Evolutionary conservation across 73 alveolate species (phyloP).

Genomic region (Vitrella brassicaformis): DNA sequence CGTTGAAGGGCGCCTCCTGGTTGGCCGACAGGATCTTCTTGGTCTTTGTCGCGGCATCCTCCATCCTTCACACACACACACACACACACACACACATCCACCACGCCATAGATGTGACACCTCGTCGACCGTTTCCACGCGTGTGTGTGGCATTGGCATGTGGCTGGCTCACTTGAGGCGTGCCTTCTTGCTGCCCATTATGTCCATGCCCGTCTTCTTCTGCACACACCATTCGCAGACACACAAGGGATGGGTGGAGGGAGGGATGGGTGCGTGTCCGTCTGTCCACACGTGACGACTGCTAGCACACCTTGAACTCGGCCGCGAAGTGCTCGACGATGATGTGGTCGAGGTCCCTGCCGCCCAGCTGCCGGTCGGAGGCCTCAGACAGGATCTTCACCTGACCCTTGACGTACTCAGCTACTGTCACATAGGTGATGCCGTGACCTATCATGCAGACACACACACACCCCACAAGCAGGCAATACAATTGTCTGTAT

Average conservation of each 20-base stretch:
- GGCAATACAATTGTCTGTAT: no score
- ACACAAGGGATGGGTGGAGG: no score
- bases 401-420: slow-evolving; percentile 48
- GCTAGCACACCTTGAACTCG: no score
- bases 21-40: slow-evolving; percentile 70
- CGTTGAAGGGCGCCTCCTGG: slow-evolving; percentile 50
- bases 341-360: slow-evolving; percentile 57
- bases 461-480: no score
- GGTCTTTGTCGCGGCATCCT: slow-evolving; percentile 56
- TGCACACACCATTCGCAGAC: no score
- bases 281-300: no score
- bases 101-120: no score
- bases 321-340: slow-evolving; percentile 53
- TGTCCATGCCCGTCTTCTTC: slow-evolving; percentile 54
- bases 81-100: no score
- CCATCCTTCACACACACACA: slow-evolving; percentile 51
- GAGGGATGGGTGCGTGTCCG: no score
- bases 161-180: slow-evolving; percentile 31
- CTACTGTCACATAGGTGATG: slow-evolving; percentile 56
- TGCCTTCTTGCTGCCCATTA: slow-evolving; percentile 54
- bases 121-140: no score
- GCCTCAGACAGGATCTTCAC: slow-evolving; percentile 52
- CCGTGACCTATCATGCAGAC: slow-evolving; percentile 82
- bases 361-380: slow-evolving; percentile 63
- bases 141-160: no score